Evolutionary conservation across 179 eudicot genomes (phyloP), one percentile per base, ranked within the genome.

Genomic region (Gypsophila paniculata): DNA sequence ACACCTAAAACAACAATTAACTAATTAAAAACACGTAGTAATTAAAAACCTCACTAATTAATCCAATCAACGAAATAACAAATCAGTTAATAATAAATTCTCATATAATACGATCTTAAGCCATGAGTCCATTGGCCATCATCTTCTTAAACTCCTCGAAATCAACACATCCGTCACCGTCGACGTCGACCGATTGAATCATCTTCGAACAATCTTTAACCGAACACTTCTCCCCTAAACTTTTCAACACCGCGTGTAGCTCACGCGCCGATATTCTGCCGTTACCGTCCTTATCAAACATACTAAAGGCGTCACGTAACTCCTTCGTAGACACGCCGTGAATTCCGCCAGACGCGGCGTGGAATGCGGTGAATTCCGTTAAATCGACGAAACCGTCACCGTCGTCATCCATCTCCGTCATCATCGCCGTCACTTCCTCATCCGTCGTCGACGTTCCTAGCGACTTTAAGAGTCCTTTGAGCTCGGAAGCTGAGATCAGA

Each of bases 141-240:
- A 83, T 83, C 83, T 80, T 83, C 86, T 80, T 80, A 61, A 83
- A 83, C 84, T 83, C 86, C 61, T 80, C 83, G 44, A 83, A 83
- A 80, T 83, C 73, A 23, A 83, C 86, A 38, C 61, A 68, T 7
- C 86, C 86, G 42, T 83, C 86, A 48, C 86, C 86, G 18, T 83
- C 86, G 14, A 26, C 75, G 55, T 83, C 86, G 46, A 83, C 81
- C 15, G 79, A 72, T 9, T 58, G 18, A 32, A 83, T 83, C 86
- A 83, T 83, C 62, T 22, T 69, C 5, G 72, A 39, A 38, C 83
- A 80, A 67, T 83, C 86, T 26, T 83, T 83, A 36, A 83, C 5
- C 5, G 86, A 77, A 34, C 80, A 78, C 63, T 80, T 80, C 68
- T 83, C 86, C 2, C 86, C 86, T 0, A 83, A 69, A 42, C 78